Base-by-base conservation (phyloP, 352 stramenopile species). In the Phytophthora aleatoria region DNA sequence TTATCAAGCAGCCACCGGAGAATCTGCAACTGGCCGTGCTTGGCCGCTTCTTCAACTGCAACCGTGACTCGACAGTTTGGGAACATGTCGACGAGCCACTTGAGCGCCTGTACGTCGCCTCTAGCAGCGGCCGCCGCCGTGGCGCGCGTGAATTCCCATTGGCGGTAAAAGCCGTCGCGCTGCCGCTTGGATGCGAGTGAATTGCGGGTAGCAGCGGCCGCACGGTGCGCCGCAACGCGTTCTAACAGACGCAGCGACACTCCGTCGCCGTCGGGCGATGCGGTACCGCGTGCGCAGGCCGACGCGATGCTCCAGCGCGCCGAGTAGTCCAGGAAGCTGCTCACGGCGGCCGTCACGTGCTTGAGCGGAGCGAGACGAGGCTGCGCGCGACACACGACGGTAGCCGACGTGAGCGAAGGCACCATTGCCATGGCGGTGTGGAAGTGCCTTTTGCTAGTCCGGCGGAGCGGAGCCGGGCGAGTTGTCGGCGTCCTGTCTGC, bases 101-200 rank as follows among this genome's bases (percentile, higher is more conserved):
- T 28, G 30, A 76, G 50, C 0, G 45, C 58, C 12, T 30, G n/a
- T 24, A 76, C 13, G 57, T 76, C 68, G 31, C 68, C 68, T 53
- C 24, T 42, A 3, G 54, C 35, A n/a, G 68, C 68, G 1, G 64
- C 58, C 1, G 38, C 50, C 5, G 49, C 55, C 12, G 62, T 47
- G n/a, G 65, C 65, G 9, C 58, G 45, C 9, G 69, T 74, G 57
- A 76, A 76, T 33, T 67, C 64, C 68, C 68, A 76, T 57, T 76
- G 68, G 0, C 50, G 42, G 35, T 64, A 70, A 45, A 76, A 67
- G 2, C 1, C 51, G 61, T 77, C 65, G 24, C 38, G 42, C 13
- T 71, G 62, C 2, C 36, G 57, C 24, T 42, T 54, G 1, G 55
- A 50, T 10, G 9, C 10, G 33, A 70, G 39, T 20, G 35, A 51